phyloP scores from a whole-genome alignment of 805 yeast genomes.

The Yarrowia osloensis region DNA sequence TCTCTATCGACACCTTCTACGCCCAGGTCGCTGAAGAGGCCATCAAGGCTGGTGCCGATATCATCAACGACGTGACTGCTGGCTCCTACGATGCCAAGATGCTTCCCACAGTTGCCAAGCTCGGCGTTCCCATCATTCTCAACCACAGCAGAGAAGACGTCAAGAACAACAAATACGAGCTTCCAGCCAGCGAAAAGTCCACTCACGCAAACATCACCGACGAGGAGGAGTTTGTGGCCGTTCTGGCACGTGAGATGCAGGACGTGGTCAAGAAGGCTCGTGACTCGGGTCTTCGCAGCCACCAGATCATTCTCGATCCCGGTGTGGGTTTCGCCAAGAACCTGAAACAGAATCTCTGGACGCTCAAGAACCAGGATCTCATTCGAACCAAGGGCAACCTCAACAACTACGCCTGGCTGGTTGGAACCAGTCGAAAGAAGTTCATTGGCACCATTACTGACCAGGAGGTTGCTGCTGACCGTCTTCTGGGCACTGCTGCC shows the following conservation, averaged over 20 bases:
- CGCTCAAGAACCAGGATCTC: constrained; percentile 50
- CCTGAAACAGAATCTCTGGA: constrained; percentile 63
- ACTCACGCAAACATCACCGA: constrained; percentile 37
- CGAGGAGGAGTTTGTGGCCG: constrained; percentile 47
- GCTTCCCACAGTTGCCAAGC: constrained; percentile 66
- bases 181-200: constrained; percentile 53
- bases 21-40: constrained; percentile 70
- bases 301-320: constrained; percentile 93
- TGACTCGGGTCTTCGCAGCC: constrained; percentile 66
- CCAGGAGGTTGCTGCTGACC: constrained; percentile 55
- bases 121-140: constrained; percentile 70
- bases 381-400: constrained; percentile 34
- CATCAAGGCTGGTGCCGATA: constrained; percentile 78
- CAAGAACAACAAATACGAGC: constrained; percentile 62
- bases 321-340: constrained; percentile 96
- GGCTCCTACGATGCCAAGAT: constrained; percentile 71
- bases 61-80: constrained; percentile 86
- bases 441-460: constrained; percentile 78
- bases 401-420: constrained; percentile 60
- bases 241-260: constrained; percentile 66
- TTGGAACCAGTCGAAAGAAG: constrained; percentile 88
- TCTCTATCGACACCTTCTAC: constrained; percentile 90
- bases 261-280: constrained; percentile 58
- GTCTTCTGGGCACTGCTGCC: constrained; percentile 77
- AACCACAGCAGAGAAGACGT: constrained; percentile 83